Percentiles rank a stretch among this genome's conserved stretches.
Conservation (phyloP, 257 asterid species). For the Forsythia viridissima region DNA sequence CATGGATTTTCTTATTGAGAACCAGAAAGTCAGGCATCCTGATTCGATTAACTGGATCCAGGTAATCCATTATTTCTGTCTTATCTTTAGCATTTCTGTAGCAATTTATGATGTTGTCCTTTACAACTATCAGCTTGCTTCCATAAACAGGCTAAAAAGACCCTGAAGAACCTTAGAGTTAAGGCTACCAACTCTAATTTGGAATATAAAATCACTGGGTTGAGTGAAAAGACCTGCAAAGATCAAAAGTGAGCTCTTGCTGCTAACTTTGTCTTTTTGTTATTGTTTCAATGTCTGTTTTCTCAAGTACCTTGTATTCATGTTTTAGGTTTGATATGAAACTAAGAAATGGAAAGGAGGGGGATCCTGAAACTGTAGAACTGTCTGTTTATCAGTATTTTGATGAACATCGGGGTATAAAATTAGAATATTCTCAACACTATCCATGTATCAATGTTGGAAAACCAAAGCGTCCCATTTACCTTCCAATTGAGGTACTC, state of each 20-base stretch:
- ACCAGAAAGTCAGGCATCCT: conserved; percentile 55
- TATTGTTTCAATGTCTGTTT: neutral
- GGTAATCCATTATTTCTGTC: conserved; percentile 34
- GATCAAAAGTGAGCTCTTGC: conserved; percentile 48
- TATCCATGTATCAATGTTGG: conserved; percentile 71
- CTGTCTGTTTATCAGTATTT: conserved; percentile 62
- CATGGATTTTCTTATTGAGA: conserved; percentile 48
- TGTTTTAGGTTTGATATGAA: conserved; percentile 48
- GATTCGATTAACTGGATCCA: conserved; percentile 52
- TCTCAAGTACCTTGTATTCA: neutral
- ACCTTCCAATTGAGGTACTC: conserved; percentile 65
- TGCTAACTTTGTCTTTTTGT: neutral
- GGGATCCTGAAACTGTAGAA: conserved; percentile 35
- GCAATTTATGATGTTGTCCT: neutral
- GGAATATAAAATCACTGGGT: conserved; percentile 63
- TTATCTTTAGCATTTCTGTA: neutral
- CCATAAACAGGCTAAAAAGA: conserved; percentile 56
- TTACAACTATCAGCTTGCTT: conserved; percentile 7
- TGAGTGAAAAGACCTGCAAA: conserved; percentile 54
- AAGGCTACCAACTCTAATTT: conserved; percentile 36
- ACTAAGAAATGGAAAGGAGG: conserved; percentile 34
- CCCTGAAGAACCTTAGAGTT: conserved; percentile 59
- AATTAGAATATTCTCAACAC: conserved; percentile 40
- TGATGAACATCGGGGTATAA: conserved; percentile 33
- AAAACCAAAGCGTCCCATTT: conserved; percentile 63